These are phyloP conservation scores for Cordyceps tenuipes DNA, from an alignment of 2,329 filamentous ascomycete genomes.

Conservation along the genomic window DNA sequence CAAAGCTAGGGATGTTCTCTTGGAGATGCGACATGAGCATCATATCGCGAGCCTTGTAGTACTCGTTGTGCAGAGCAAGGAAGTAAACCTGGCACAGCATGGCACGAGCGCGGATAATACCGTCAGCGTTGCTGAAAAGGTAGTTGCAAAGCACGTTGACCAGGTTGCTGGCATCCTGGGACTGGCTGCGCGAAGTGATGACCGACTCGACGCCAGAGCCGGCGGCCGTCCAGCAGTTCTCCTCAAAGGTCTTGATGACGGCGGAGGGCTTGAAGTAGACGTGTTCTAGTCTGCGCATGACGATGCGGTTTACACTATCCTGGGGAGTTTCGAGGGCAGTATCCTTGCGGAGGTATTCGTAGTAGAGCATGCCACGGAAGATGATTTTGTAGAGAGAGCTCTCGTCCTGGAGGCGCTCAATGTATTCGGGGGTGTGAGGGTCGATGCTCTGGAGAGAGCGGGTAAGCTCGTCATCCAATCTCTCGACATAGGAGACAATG, in stretches of 20 bases:
- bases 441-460: slow-evolving; percentile 97
- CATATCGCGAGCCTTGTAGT: slow-evolving; percentile 97
- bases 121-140: slow-evolving; percentile 88
- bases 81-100: slow-evolving; percentile 99
- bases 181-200: slow-evolving; percentile 66
- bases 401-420: slow-evolving; percentile 89
- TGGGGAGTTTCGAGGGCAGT: slow-evolving; percentile 65
- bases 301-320: slow-evolving; percentile 82
- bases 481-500: slow-evolving; percentile 87
- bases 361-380: slow-evolving; percentile 80
- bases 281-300: slow-evolving; percentile 92
- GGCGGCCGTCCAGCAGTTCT: slow-evolving; percentile 83
- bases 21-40: slow-evolving; percentile 99
- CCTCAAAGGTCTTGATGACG: slow-evolving; percentile 88
- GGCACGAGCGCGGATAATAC: slow-evolving; percentile 88
- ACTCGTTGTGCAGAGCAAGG: slow-evolving; percentile 92
- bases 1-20: slow-evolving; percentile 93
- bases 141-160: slow-evolving; percentile 89
- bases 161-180: slow-evolving; percentile 62
- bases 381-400: slow-evolving; percentile 85
- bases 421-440: slow-evolving; percentile 97
- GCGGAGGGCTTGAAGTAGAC: slow-evolving; percentile 98
- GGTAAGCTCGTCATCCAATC: slow-evolving; percentile 93
- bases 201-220: slow-evolving; percentile 62
- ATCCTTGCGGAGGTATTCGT: slow-evolving; percentile 69